Evolutionary conservation across 177 flowering plant genomes (phyloP).

Genomic region (Telopea speciosissima): DNA sequence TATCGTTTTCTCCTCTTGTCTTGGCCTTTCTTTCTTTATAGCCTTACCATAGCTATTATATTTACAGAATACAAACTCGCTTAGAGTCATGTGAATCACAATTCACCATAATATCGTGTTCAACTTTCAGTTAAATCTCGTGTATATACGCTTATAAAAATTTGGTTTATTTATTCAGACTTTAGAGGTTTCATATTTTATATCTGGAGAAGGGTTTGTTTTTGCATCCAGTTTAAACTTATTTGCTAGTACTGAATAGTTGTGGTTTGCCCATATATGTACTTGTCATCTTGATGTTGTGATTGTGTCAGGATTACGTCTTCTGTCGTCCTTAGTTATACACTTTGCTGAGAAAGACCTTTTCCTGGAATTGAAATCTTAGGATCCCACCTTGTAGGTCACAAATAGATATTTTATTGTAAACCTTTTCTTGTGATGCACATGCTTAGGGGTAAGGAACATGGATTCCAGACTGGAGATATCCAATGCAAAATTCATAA

Average conservation of each 20-base stretch:
- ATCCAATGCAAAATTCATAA: not conserved
- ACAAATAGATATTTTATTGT: not conserved
- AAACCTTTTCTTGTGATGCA: not conserved
- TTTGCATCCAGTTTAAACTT: not conserved
- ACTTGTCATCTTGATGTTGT: not conserved
- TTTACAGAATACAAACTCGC: not conserved
- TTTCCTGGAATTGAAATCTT: not conserved
- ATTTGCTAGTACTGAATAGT: too few relatives aligned
- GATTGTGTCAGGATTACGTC: not conserved
- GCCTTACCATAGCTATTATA: not conserved
- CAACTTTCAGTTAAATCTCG: not conserved
- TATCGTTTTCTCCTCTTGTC: not conserved
- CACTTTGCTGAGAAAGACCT: not conserved
- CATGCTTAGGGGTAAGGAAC: not conserved
- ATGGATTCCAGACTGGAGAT: not conserved
- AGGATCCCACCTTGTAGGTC: not conserved
- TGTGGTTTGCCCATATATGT: too few relatives aligned
- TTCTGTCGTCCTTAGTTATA: too few relatives aligned
- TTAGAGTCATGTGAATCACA: not conserved
- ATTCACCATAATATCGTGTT: not conserved
- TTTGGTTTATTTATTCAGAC: too few relatives aligned
- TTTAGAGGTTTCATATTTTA: not conserved
- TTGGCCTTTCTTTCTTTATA: not conserved
- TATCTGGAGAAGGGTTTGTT: not conserved
- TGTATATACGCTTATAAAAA: too few relatives aligned